Evolutionary conservation across 2,329 filamentous ascomycete genomes (phyloP), one percentile per base, ranked within the genome.

Genomic region (Penicillium corylophilum): DNA sequence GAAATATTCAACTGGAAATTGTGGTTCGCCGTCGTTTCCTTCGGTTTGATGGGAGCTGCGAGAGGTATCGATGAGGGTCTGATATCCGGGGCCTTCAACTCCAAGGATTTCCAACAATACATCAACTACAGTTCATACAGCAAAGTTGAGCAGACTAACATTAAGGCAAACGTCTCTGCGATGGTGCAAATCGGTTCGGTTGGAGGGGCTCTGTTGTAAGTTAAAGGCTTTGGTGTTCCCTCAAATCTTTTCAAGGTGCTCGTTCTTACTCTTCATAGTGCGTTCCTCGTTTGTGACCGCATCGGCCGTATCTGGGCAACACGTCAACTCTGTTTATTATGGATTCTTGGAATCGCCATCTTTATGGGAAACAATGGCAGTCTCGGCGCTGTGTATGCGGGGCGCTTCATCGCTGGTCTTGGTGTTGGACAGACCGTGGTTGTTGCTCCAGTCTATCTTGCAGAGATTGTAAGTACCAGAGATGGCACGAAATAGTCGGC

Each of bases 151-250:
- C 75, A 81, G 64, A 84, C 86, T 54, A 84, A 88, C 67, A 85
- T 87, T 73, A 84, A 88, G 71, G 84, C 81, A 60, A 92, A 92
- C 69, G 87, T 92, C 49, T 87, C 87, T 1, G 82, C 86, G 43
- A 92, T 92, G 88, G 88, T 92, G 0, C 88, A 91, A 71, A 83
- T 91, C 62, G 88, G 88, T 22, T 88, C 83, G 22, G 87, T 92
- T 26, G 84, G 77, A 4, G 88, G 88, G 39, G 86, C 87, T 26
- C 76, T 89, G 28, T 78, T 86, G 75, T 78, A 64, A 56, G 74
- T 66, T 18, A 4, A 20, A 1, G 13, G 22, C 7, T 18, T 20
- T 9, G 40, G 18, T 10, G 24, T 29, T 16, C 8, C 12, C 13
- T 15, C 4, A 24, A 24, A 5, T 22, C 22, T 43, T 18, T 38